These are phyloP conservation scores for Scutellaria galericulata DNA, from an alignment of 257 asterid genomes.

Conservation along the genomic window DNA sequence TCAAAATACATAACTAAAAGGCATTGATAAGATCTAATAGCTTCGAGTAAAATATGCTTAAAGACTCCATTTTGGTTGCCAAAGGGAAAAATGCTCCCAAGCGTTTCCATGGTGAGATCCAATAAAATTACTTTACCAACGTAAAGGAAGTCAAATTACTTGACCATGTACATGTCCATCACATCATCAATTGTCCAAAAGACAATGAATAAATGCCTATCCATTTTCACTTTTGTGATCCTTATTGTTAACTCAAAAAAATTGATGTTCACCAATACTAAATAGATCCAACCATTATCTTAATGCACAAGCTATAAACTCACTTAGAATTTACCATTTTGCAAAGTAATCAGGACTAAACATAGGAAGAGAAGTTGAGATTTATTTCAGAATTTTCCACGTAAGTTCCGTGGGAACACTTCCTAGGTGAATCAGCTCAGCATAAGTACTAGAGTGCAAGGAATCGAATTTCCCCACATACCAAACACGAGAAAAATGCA, in stretches of 20 bases:
- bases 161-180: not conserved
- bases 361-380: too few species aligned
- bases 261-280: constrained; percentile 2
- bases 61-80: not conserved
- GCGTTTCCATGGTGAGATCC: not conserved
- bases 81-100: not conserved
- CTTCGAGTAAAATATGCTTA: not conserved
- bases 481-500: not conserved
- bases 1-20: not conserved
- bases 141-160: not conserved
- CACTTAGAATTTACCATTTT: too few species aligned
- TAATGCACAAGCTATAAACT: not conserved
- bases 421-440: too few species aligned
- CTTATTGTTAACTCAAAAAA: not conserved
- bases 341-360: too few species aligned
- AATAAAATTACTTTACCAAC: not conserved
- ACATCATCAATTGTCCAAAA: constrained; percentile 3
- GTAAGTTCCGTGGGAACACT: too few species aligned
- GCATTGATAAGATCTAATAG: constrained; percentile 1
- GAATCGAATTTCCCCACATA: not conserved
- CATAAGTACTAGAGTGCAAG: too few species aligned
- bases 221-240: not conserved
- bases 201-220: not conserved
- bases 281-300: not conserved
- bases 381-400: too few species aligned